Conservation (phyloP, 805 yeast genomes). For the Ogataea pini region DNA sequence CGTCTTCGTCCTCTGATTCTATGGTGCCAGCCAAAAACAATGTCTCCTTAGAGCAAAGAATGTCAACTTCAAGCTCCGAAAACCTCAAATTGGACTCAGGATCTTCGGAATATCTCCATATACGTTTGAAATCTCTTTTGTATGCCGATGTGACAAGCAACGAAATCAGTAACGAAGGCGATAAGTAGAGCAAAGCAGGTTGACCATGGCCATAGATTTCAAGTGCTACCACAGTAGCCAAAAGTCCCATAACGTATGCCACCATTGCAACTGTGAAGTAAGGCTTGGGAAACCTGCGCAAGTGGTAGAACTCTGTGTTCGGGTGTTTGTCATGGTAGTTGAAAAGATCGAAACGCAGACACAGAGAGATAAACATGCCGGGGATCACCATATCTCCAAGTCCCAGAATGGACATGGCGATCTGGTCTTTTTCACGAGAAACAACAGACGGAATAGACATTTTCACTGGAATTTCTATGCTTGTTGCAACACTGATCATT, state of each 20-base stretch:
- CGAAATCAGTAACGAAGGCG: conserved; percentile 46
- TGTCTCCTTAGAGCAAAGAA: conserved; percentile 28
- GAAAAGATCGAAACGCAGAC: conserved; percentile 55
- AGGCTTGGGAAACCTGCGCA: conserved; percentile 39
- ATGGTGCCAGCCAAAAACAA: conserved; percentile 25
- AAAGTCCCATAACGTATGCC: conserved; percentile 50
- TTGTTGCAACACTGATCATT: conserved; percentile 63
- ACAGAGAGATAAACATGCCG: conserved; percentile 51
- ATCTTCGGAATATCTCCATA: conserved; percentile 43
- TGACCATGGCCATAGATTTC: conserved; percentile 49
- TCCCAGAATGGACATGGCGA: conserved; percentile 49
- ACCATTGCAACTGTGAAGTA: conserved; percentile 49
- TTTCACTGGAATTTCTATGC: conserved; percentile 55
- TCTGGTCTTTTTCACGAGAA: conserved; percentile 20
- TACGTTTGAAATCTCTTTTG: conserved; percentile 41
- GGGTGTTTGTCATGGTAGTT: conserved; percentile 37
- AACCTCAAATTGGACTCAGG: conserved; percentile 16
- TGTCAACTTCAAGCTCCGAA: conserved; percentile 17
- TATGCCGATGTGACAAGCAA: conserved; percentile 37
- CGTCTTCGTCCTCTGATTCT: conserved; percentile 27
- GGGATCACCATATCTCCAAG: conserved; percentile 70
- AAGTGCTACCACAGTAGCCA: conserved; percentile 43
- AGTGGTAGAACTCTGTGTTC: conserved; percentile 41
- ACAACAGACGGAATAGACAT: conserved; percentile 43
- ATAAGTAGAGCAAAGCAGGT: conserved; percentile 67